These are phyloP conservation scores for Cutaneotrichosporon cavernicola DNA, from an alignment of 1,284 basidiomycete species.

Conservation along the genomic window DNA sequence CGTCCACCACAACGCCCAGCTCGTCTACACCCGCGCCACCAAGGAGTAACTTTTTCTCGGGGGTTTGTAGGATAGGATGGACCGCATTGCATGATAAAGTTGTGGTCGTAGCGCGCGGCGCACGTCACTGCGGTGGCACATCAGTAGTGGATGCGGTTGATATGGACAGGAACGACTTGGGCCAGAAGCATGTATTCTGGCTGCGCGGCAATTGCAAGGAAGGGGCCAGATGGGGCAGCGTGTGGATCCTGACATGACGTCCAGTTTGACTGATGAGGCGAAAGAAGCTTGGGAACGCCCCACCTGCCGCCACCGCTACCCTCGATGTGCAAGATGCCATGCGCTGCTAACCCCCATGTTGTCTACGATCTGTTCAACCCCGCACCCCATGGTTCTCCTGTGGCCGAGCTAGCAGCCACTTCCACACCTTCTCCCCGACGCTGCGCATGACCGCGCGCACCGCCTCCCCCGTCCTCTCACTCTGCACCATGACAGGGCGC, in stretches of 20 bases:
- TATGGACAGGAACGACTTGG: not conserved
- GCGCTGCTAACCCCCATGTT: not conserved
- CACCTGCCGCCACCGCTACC: too few relatives aligned
- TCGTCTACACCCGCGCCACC: constrained; percentile 64
- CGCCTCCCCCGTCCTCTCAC: constrained; percentile 34
- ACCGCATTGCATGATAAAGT: constrained; percentile 20
- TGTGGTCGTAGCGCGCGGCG: not conserved
- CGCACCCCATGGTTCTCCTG: constrained; percentile 13
- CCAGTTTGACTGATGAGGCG: too few relatives aligned
- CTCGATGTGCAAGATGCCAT: constrained; percentile 18
- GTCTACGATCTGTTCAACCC: constrained; percentile 7
- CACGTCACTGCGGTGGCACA: not conserved
- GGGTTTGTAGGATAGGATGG: constrained; percentile 26
- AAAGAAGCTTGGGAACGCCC: too few relatives aligned
- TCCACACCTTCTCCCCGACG: constrained; percentile 46
- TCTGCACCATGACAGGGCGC: constrained; percentile 55
- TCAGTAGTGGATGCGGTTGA: not conserved
- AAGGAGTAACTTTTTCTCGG: constrained; percentile 38
- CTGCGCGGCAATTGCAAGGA: not conserved
- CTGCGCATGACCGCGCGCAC: constrained; percentile 42
- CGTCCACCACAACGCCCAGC: constrained; percentile 91
- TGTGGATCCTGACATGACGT: constrained; percentile 16
- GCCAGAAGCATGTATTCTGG: not conserved
- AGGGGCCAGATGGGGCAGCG: not conserved
- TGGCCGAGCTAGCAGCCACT: constrained; percentile 32